Percentiles rank a stretch among this genome's conserved stretches.
These are phyloP conservation scores for Zygosaccharomyces pseudobailii DNA, from an alignment of 1,139 yeast species.

Conservation along the genomic window DNA sequence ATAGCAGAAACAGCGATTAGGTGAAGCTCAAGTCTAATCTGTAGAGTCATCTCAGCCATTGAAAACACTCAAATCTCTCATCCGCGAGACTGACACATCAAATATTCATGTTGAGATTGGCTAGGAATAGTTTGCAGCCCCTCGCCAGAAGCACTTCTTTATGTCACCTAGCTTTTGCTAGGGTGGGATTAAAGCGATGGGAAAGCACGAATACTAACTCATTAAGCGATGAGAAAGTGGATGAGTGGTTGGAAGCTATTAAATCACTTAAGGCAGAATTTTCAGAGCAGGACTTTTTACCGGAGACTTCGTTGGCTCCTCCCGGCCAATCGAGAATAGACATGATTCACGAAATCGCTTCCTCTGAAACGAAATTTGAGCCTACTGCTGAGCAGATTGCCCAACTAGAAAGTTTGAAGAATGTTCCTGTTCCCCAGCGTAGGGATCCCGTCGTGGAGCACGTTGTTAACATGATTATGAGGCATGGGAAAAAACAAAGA, in stretches of 20 bases:
- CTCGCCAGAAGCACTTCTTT: not conserved
- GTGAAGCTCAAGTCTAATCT: not conserved
- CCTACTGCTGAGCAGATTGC: conserved; percentile 59
- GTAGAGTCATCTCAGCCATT: too few relatives aligned
- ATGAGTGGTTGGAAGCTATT: conserved; percentile 62
- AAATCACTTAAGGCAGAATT: conserved; percentile 48
- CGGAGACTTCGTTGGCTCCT: conserved; percentile 33
- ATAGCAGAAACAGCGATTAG: not conserved
- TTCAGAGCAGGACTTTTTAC: conserved; percentile 35
- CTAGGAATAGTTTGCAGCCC: not conserved
- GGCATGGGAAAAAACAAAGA: conserved; percentile 79
- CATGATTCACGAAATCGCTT: conserved; percentile 23
- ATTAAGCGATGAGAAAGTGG: conserved; percentile 52
- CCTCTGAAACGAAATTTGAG: conserved; percentile 39
- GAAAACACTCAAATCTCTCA: too few relatives aligned
- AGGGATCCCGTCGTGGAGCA: conserved; percentile 70
- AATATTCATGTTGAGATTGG: not conserved
- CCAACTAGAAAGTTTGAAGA: conserved; percentile 48
- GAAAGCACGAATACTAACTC: conserved; percentile 7
- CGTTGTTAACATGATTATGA: conserved; percentile 84
- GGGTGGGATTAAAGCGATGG: not conserved
- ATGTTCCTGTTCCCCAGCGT: conserved; percentile 54
- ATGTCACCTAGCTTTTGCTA: too few relatives aligned
- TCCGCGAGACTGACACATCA: too few relatives aligned
- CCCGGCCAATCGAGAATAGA: conserved; percentile 44